phyloP scores from a whole-genome alignment of 2,329 filamentous ascomycete species.

The Aureobasidium sp. region DNA sequence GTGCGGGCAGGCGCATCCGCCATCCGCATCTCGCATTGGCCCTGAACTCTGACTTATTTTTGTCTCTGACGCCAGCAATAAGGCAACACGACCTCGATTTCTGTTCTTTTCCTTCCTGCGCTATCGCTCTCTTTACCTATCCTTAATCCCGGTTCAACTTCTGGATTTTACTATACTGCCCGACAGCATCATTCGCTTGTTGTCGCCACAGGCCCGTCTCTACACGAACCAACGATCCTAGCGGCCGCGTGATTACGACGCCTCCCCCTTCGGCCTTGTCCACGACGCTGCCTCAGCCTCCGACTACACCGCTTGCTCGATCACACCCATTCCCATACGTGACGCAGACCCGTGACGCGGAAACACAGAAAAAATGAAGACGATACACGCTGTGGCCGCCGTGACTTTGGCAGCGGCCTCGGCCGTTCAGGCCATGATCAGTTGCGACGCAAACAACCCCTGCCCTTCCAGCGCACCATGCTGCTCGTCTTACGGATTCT shows the following conservation, averaged over 20 bases:
- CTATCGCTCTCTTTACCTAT: background rate
- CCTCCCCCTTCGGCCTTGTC: background rate
- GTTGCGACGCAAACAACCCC: conserved; percentile 22
- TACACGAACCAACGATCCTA: background rate
- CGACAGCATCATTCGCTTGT: conserved; percentile 1
- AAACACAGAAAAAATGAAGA: conserved; percentile 2
- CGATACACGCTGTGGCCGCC: conserved; percentile 14
- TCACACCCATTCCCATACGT: background rate
- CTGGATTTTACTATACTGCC: background rate
- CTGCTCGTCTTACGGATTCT: conserved; percentile 62
- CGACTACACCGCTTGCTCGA: background rate
- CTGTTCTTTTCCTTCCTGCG: background rate
- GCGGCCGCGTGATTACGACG: conserved; percentile 5
- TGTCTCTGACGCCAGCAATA: conserved; percentile 4
- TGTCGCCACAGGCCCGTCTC: background rate
- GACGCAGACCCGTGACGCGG: background rate
- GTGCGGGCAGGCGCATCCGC: background rate
- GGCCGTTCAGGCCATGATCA: conserved; percentile 19
- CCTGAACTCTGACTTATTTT: conserved; percentile 8
- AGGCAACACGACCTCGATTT: background rate
- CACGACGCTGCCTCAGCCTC: conserved; percentile 1
- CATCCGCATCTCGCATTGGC: conserved; percentile 4
- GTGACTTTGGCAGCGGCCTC: conserved; percentile 23
- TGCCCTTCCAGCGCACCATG: conserved; percentile 26
- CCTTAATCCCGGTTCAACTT: background rate